A percentile compares a stretch with the other conserved stretches of the same genome.
These are phyloP conservation scores for Scedosporium minutisporum DNA, from an alignment of 2,329 filamentous ascomycete species.

Conservation along the genomic window DNA sequence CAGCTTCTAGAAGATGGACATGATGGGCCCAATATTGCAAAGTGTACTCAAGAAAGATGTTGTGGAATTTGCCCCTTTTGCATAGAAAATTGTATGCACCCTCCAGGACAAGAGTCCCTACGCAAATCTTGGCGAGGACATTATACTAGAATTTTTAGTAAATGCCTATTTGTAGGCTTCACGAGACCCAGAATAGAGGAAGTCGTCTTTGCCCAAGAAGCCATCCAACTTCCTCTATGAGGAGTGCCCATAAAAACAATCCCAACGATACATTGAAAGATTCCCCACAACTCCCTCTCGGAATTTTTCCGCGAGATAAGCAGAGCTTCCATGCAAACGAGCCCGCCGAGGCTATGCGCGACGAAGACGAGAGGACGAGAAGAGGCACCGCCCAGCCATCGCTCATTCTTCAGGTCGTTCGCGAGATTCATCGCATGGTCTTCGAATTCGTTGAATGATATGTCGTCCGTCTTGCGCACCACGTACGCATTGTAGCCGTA, in stretches of 20 bases:
- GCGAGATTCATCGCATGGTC: too few species aligned
- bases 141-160: not conserved
- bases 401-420: too few species aligned
- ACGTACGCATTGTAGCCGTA: not conserved
- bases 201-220: not conserved
- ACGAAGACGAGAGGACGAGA: too few species aligned
- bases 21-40: constrained; percentile 9
- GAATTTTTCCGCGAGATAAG: not conserved
- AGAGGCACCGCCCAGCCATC: too few species aligned
- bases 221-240: not conserved
- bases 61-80: not conserved
- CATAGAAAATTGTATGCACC: not conserved
- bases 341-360: too few species aligned
- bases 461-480: too few species aligned
- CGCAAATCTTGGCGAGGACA: not conserved
- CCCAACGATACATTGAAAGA: not conserved
- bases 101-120: not conserved
- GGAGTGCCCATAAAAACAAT: not conserved
- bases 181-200: too few species aligned
- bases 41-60: constrained; percentile 10
- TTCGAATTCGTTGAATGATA: too few species aligned
- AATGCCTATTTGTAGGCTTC: too few species aligned
- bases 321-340: not conserved
- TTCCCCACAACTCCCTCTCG: not conserved
- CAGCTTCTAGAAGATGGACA: not conserved